phyloP scores from a whole-genome alignment of 2,329 filamentous ascomycete genomes.

The Grosmannia serpens region DNA sequence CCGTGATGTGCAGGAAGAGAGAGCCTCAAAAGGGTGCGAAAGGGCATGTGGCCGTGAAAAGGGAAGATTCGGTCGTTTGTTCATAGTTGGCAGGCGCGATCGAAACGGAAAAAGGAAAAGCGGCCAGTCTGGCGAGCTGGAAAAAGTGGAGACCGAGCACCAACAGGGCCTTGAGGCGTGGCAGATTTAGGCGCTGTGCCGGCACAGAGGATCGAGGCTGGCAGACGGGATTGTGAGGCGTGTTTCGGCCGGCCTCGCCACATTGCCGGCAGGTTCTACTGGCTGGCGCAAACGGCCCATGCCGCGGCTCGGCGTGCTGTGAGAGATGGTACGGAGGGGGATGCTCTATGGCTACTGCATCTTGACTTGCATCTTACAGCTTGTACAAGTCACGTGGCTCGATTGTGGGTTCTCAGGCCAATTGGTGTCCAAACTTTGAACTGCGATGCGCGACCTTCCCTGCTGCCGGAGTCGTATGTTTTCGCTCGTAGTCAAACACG shows the following conservation, averaged over 20 bases:
- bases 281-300: background rate
- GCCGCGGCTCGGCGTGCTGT: background rate
- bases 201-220: background rate
- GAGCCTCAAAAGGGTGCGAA: background rate
- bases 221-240: background rate
- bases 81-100: constrained; percentile 3
- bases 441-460: too few relatives aligned
- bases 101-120: constrained; percentile 3
- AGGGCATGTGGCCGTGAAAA: background rate
- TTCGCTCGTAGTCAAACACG: too few relatives aligned
- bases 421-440: too few relatives aligned
- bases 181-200: background rate
- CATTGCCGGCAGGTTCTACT: background rate
- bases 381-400: too few relatives aligned
- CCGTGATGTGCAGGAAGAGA: background rate
- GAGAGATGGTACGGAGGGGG: too few relatives aligned
- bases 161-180: background rate
- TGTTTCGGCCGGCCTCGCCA: background rate
- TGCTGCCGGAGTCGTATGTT: too few relatives aligned
- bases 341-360: background rate
- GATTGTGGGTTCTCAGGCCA: too few relatives aligned
- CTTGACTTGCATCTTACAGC: background rate
- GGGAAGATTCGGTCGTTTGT: background rate
- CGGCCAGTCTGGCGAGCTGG: background rate
- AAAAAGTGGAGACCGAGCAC: constrained; percentile 1